phyloP scores from a whole-genome alignment of 2,329 filamentous ascomycete genomes.

The Sporothrix luriei region DNA sequence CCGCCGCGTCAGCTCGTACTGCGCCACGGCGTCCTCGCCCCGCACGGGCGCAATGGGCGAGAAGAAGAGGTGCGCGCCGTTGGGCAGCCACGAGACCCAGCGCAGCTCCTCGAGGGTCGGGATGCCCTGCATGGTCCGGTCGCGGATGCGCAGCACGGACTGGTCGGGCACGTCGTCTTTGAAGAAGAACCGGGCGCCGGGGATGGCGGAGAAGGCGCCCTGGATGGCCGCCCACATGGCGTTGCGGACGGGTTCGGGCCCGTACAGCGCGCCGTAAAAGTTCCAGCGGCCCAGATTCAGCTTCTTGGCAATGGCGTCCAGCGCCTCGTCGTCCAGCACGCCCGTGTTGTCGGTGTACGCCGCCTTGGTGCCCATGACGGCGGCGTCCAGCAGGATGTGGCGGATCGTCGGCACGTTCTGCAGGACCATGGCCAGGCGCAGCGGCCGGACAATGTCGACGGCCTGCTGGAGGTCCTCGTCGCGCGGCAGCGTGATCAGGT shows the following conservation, averaged over 20 bases:
- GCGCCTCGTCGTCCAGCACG: conserved; percentile 42
- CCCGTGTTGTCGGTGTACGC: not conserved
- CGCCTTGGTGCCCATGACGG: conserved; percentile 44
- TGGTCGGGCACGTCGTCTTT: conserved; percentile 47
- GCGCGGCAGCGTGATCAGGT: conserved; percentile 46
- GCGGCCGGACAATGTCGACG: conserved; percentile 46
- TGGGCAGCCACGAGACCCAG: conserved; percentile 55
- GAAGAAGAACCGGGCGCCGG: conserved; percentile 49
- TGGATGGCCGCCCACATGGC: conserved; percentile 48
- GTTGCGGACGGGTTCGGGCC: conserved; percentile 39
- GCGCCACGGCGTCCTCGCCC: conserved; percentile 50
- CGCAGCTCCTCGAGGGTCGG: conserved; percentile 46
- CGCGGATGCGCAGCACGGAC: conserved; percentile 46
- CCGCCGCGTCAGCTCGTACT: conserved; percentile 48
- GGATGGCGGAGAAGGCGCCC: conserved; percentile 47
- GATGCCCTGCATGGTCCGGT: conserved; percentile 42
- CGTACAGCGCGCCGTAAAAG: conserved; percentile 54
- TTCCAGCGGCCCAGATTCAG: conserved; percentile 52
- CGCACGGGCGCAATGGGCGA: conserved; percentile 54
- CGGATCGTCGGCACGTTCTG: conserved; percentile 52
- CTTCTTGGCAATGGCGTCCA: conserved; percentile 41
- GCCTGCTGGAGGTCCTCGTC: conserved; percentile 44
- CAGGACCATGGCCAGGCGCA: conserved; percentile 42
- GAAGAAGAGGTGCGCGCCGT: conserved; percentile 54
- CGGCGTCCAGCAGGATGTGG: conserved; percentile 45